A percentile compares a stretch with the other conserved stretches of the same genome.
Conservation (phyloP, 2,329 filamentous ascomycete genomes). For the Hansfordia pulvinata region DNA sequence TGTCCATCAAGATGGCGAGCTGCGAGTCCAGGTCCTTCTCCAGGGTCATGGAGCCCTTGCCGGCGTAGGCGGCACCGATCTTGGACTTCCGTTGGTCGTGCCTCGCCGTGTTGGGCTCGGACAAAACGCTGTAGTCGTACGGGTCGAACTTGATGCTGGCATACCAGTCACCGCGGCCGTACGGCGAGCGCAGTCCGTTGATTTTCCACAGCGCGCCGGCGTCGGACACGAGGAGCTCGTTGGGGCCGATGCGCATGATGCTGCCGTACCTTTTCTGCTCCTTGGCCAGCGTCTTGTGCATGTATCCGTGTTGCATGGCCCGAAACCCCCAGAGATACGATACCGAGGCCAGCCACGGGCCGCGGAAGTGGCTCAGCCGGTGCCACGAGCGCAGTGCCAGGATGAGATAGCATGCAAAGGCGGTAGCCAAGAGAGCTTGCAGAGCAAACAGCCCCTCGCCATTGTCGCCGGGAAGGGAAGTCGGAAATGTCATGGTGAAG, state of each 20-base stretch:
- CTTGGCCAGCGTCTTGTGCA: constrained; percentile 7
- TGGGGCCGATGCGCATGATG: constrained; percentile 14
- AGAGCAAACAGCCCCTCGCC: too few species aligned
- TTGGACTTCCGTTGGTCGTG: constrained; percentile 16
- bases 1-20: constrained; percentile 8
- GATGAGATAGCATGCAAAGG: too few species aligned
- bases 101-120: constrained; percentile 8
- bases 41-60: constrained; percentile 12
- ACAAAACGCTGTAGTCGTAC: constrained; percentile 12
- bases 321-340: constrained; percentile 14
- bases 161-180: constrained; percentile 13
- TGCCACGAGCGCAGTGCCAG: constrained; percentile 8
- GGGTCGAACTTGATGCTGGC: constrained; percentile 12
- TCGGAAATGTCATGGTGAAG: too few species aligned
- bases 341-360: constrained; percentile 11
- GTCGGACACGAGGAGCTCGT: constrained; percentile 12
- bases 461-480: too few species aligned
- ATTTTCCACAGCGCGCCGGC: constrained; percentile 12
- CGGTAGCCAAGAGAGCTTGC: too few species aligned
- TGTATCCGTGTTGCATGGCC: constrained; percentile 7
- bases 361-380: constrained; percentile 13
- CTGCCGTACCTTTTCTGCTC: constrained; percentile 14
- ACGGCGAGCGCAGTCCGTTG: constrained; percentile 13
- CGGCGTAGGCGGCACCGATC: constrained; percentile 11
- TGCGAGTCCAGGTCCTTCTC: constrained; percentile 11